A percentile compares a stretch with the other conserved stretches of the same genome.
phyloP scores from a whole-genome alignment of 208 protist genomes.

The Trypanosoma congolense region DNA sequence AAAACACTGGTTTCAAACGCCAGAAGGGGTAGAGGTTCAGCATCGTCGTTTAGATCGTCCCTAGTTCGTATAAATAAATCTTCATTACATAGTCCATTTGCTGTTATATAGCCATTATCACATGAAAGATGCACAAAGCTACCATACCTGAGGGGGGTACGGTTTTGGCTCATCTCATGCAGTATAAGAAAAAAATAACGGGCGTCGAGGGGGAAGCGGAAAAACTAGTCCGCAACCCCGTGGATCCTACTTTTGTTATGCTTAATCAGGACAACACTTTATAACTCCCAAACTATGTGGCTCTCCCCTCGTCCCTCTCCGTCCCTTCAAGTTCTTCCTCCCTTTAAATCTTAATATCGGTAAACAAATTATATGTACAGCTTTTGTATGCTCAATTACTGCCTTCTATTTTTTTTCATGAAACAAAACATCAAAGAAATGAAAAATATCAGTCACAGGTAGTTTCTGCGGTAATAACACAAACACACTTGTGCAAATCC shows the following conservation, averaged over 20 bases:
- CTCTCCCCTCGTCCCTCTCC: no score
- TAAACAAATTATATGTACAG: no score
- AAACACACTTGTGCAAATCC: no score
- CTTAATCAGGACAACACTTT: no score
- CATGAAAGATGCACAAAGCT: constrained; percentile 61
- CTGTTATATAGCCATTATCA: constrained; percentile 57
- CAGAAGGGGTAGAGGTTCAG: constrained; percentile 47
- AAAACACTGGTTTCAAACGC: constrained; percentile 55
- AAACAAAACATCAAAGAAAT: not conserved
- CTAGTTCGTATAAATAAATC: constrained; percentile 43
- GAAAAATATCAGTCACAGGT: no score
- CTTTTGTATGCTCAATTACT: not conserved
- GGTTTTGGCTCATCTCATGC: constrained; percentile 43
- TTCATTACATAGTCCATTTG: constrained; percentile 39
- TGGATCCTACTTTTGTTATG: no score
- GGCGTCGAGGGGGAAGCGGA: no score
- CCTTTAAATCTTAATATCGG: no score
- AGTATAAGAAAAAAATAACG: not conserved
- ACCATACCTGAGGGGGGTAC: constrained; percentile 42
- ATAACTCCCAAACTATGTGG: no score
- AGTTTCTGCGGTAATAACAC: no score
- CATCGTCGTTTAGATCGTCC: constrained; percentile 28
- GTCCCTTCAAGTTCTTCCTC: no score
- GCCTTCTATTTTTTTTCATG: not conserved
- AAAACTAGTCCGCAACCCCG: no score